Evolutionary conservation across 495 filamentous ascomycete genomes (phyloP).

Genomic region (Penicillium ucsense): DNA sequence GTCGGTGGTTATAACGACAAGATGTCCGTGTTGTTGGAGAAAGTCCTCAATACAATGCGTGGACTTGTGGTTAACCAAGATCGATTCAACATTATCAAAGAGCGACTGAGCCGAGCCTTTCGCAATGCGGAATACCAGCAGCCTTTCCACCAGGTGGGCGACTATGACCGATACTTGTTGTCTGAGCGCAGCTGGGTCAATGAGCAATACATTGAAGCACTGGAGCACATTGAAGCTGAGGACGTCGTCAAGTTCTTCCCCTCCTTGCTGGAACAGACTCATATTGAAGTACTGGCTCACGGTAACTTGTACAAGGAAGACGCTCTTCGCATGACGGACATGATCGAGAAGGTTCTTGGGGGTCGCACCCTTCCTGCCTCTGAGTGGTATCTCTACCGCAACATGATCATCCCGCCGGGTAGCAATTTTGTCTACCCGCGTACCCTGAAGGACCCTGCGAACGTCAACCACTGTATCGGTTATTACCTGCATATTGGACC

Average conservation of each 20-base stretch:
- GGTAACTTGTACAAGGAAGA: constrained; percentile 97
- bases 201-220: constrained; percentile 69
- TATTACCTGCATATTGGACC: constrained; percentile 77
- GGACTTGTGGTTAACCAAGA: constrained; percentile 74
- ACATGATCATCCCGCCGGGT: constrained; percentile 67
- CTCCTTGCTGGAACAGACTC: constrained; percentile 69
- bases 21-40: constrained; percentile 81
- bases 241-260: constrained; percentile 72
- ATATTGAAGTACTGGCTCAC: constrained; percentile 81
- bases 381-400: constrained; percentile 73
- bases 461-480: constrained; percentile 96
- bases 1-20: constrained; percentile 95
- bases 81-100: constrained; percentile 86
- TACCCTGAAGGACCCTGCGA: constrained; percentile 74
- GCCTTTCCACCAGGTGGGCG: constrained; percentile 85
- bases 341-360: constrained; percentile 70
- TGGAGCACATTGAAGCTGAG: constrained; percentile 61
- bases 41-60: constrained; percentile 78
- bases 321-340: constrained; percentile 72
- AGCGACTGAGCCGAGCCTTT: constrained; percentile 63
- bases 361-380: constrained; percentile 63
- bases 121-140: constrained; percentile 80
- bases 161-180: constrained; percentile 71
- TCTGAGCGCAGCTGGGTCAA: constrained; percentile 69
- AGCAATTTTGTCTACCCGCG: constrained; percentile 76